These are phyloP conservation scores for Ramalina peruviana DNA, from an alignment of 495 filamentous ascomycete genomes.

Conservation along the genomic window DNA sequence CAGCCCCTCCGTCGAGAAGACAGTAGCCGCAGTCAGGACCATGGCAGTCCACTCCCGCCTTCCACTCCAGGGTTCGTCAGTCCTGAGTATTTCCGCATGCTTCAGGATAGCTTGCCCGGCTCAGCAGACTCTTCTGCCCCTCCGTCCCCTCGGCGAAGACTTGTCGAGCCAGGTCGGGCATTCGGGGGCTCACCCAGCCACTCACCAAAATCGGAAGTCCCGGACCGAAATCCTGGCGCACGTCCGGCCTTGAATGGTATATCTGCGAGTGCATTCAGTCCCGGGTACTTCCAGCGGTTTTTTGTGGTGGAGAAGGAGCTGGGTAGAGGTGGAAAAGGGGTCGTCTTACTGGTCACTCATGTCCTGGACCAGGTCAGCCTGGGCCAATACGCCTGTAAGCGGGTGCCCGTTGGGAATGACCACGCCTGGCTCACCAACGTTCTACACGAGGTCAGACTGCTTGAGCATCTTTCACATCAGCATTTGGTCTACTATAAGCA, in stretches of 20 bases:
- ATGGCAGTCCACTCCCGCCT: conserved; percentile 20
- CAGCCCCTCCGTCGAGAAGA: conserved; percentile 51
- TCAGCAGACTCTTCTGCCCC: conserved; percentile 34
- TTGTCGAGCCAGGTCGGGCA: conserved; percentile 33
- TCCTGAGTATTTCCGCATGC: conserved; percentile 88
- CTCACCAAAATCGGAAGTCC: conserved; percentile 26
- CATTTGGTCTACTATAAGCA: conserved; percentile 96
- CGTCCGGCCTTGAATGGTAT: conserved; percentile 48
- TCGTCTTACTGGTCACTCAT: conserved; percentile 83
- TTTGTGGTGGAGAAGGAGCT: conserved; percentile 79
- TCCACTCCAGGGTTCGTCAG: conserved; percentile 59
- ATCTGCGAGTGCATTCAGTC: conserved; percentile 72
- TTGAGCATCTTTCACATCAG: conserved; percentile 81
- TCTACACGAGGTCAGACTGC: conserved; percentile 77
- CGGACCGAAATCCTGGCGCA: conserved; percentile 34
- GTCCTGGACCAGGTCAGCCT: conserved; percentile 75
- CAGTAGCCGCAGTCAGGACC: conserved; percentile 25
- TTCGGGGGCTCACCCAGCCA: conserved; percentile 21
- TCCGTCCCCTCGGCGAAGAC: conserved; percentile 37
- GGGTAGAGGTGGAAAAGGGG: conserved; percentile 84
- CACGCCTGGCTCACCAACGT: conserved; percentile 94
- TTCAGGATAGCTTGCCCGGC: conserved; percentile 47
- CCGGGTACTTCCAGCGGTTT: conserved; percentile 79
- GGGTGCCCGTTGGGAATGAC: conserved; percentile 89
- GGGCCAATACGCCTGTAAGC: conserved; percentile 89